Conservation (phyloP, 2,329 filamentous ascomycete species). For the Fusarium udum region DNA sequence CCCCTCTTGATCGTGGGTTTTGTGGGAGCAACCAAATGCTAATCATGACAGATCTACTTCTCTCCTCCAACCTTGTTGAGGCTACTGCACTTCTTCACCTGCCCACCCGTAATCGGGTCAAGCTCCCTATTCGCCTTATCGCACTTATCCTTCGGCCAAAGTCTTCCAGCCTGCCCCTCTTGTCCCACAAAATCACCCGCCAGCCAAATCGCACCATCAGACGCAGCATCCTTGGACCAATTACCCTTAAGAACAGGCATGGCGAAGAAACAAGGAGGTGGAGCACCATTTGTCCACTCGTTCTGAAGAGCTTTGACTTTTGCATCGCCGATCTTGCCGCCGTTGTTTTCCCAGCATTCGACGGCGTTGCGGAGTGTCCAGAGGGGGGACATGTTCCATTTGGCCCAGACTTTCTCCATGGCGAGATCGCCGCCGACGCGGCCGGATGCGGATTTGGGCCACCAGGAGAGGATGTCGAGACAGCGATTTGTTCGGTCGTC, state of each 20-base stretch:
- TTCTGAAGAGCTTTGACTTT: background rate
- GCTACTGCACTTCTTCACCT: background rate
- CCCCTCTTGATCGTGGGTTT: background rate
- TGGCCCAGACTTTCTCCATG: background rate
- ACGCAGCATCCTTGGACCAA: background rate
- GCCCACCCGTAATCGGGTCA: background rate
- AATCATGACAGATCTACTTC: background rate
- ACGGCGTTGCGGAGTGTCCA: background rate
- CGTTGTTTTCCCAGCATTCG: background rate
- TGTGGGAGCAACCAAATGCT: too few species aligned
- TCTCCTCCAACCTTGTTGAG: background rate
- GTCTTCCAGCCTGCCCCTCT: background rate
- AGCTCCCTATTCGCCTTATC: background rate
- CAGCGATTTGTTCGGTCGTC: background rate
- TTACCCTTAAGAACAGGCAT: background rate
- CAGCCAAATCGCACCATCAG: background rate
- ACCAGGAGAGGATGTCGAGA: background rate
- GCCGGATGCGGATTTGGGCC: background rate
- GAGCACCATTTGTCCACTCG: background rate
- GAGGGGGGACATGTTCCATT: background rate
- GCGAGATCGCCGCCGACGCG: background rate
- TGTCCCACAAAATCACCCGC: background rate
- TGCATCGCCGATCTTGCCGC: background rate
- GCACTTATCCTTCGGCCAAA: background rate
- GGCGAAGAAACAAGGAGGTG: background rate